phyloP scores from a whole-genome alignment of 768 basidiomycete species.

The Boletellus ananas region DNA sequence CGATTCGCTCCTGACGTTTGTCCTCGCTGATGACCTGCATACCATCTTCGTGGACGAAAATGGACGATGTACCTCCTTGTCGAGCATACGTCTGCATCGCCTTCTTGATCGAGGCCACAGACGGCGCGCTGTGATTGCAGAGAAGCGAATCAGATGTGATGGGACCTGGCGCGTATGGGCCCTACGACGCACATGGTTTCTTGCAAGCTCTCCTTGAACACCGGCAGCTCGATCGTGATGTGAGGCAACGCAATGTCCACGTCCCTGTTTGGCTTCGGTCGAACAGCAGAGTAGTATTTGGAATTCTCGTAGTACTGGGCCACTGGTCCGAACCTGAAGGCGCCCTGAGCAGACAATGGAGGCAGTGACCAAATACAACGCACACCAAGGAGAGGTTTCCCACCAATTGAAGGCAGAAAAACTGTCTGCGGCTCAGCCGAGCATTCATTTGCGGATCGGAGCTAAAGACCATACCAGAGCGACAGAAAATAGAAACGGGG shows the following conservation, averaged over 20 bases:
- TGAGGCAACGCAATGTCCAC: slow-evolving; percentile 67
- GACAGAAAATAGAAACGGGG: slow-evolving; percentile 73
- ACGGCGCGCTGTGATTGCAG: slow-evolving; percentile 51
- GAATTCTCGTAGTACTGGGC: slow-evolving; percentile 85
- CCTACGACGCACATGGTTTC: slow-evolving; percentile 71
- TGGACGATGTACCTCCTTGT: slow-evolving; percentile 56
- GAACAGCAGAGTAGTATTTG: slow-evolving; percentile 71
- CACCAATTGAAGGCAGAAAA: slow-evolving; percentile 70
- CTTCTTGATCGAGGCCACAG: slow-evolving; percentile 65
- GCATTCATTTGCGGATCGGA: background rate
- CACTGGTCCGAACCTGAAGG: slow-evolving; percentile 67
- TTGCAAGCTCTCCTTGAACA: slow-evolving; percentile 80
- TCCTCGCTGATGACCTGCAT: slow-evolving; percentile 46
- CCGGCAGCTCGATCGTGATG: slow-evolving; percentile 78
- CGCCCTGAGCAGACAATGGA: slow-evolving; percentile 2
- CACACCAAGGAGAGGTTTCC: slow-evolving; percentile 61
- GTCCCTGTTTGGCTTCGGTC: slow-evolving; percentile 55
- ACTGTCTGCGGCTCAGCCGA: slow-evolving; percentile 38
- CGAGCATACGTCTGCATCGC: slow-evolving; percentile 65
- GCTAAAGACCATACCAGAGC: slow-evolving; percentile 49
- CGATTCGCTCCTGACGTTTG: slow-evolving; percentile 45
- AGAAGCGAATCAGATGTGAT: background rate
- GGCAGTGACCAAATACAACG: background rate
- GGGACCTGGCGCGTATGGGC: background rate
- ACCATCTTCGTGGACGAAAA: slow-evolving; percentile 62